Evolutionary conservation across 2,329 filamentous ascomycete species (phyloP), one percentile per base, ranked within the genome.

Genomic region (Apiospora marii): DNA sequence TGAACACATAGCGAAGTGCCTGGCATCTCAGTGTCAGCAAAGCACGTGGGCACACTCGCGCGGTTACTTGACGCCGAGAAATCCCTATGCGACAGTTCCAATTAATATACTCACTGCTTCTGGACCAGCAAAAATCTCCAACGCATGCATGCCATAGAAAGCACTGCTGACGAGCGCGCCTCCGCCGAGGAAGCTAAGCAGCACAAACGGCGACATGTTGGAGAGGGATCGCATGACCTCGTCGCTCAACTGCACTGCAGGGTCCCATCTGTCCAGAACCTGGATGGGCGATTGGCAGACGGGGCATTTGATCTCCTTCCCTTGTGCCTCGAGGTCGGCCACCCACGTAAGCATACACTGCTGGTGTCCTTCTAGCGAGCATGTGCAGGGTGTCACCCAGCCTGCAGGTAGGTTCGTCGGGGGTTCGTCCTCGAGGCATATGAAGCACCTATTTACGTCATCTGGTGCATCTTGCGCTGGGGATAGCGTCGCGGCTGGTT

Each of bases 361-460:
- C 73, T 98, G 95, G 81, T 99, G 96, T 1, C 95, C 96, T 72
- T 94, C 93, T 51, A 99, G 87, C 16, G 94, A 95, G 83, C 96
- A 99, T 0, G 92, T 93, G 81, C 96, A 99, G 1, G 96, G 95
- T 71, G 93, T 93, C 64, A 94, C 91, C 96, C 96, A 99, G 71
- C 85, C 82, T 67, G 83, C 81, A 4, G 87, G 85, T 12, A 86
- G 79, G 27, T 84, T 81, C 13, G 80, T 82, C 51, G 90, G 86
- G 37, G 84, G 84, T 74, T 90, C 85, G 69, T 90, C 90, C 74
- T 85, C 86, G 43, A 91, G 85, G 79, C 90, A 92, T 77, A 92
- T 90, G 82, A 91, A 92, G 84, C 90, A 92, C 78, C 84, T 85
- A 69, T 84, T 83, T 37, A 78, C 78, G 16, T 75, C 76, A 34